Conservation (phyloP, 352 stramenopile species). For the Blastocystis sp. region DNA sequence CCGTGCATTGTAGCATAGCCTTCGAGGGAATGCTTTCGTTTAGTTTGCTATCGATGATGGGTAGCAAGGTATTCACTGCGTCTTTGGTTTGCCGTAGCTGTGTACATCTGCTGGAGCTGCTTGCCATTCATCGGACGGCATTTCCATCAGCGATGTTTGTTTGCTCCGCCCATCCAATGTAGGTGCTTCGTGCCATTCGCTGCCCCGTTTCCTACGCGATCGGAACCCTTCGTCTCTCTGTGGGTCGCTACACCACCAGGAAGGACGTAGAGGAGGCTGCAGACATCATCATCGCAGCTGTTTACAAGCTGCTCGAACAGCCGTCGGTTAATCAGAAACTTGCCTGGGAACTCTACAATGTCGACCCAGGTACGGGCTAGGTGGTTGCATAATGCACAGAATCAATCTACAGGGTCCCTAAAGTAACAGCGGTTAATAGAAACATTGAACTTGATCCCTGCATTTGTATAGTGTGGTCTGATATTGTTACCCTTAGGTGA, state of each 20-base stretch:
- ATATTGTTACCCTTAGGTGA: neutral
- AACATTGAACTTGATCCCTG: slow-evolving; percentile 5
- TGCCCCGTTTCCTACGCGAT: slow-evolving; percentile 77
- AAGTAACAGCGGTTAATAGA: neutral
- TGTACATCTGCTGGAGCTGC: slow-evolving; percentile 81
- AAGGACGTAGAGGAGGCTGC: slow-evolving; percentile 77
- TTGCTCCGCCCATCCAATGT: neutral
- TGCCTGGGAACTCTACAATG: slow-evolving; percentile 45
- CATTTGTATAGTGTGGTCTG: neutral
- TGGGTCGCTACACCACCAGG: slow-evolving; percentile 79
- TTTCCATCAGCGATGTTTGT: slow-evolving; percentile 28
- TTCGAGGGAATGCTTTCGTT: slow-evolving; percentile 77
- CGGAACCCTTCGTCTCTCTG: slow-evolving; percentile 85
- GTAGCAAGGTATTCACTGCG: slow-evolving; percentile 64
- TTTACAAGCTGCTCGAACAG: slow-evolving; percentile 55
- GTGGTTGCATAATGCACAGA: neutral
- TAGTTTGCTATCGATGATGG: slow-evolving; percentile 77
- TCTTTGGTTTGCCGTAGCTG: slow-evolving; percentile 67
- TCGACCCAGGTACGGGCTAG: neutral
- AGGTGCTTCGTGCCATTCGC: slow-evolving; percentile 84
- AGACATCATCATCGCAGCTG: slow-evolving; percentile 72
- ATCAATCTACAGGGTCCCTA: neutral
- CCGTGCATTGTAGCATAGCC: slow-evolving; percentile 73
- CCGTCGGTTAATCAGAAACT: slow-evolving; percentile 8
- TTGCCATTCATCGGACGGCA: slow-evolving; percentile 74